Conservation (phyloP, 192 early-diverging fungal genomes). For the Coemansia interrupta region DNA sequence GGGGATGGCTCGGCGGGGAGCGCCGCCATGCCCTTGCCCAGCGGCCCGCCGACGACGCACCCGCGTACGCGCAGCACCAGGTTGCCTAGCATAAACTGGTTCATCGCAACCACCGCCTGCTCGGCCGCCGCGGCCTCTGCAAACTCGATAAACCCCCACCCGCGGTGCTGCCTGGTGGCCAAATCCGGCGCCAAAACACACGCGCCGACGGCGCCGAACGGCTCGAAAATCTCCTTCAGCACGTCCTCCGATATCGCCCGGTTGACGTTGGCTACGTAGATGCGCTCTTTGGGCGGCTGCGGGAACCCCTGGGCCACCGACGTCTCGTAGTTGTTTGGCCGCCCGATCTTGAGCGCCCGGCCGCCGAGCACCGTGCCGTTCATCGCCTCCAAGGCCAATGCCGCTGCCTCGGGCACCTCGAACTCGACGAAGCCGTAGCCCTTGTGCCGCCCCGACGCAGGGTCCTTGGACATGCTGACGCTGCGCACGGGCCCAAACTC, state of each 20-base stretch:
- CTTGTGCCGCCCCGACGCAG: conserved; percentile 72
- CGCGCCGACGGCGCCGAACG: conserved; percentile 73
- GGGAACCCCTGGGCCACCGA: conserved; percentile 61
- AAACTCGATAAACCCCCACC: conserved; percentile 86
- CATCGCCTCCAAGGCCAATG: conserved; percentile 75
- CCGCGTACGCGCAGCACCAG: conserved; percentile 62
- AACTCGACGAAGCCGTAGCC: conserved; percentile 88
- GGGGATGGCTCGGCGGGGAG: conserved; percentile 23
- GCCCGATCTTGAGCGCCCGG: conserved; percentile 72
- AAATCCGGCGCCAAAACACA: conserved; percentile 71
- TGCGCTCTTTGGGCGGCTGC: conserved; percentile 59
- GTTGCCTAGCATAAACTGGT: conserved; percentile 75
- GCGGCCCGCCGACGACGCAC: conserved; percentile 72
- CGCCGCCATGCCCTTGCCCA: conserved; percentile 76
- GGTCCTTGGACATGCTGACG: conserved; percentile 78
- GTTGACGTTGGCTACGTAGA: conserved; percentile 85
- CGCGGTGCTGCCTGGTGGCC: conserved; percentile 66
- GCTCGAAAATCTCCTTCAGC: conserved; percentile 73
- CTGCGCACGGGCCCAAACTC: conserved; percentile 76
- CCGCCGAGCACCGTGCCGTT: conserved; percentile 81
- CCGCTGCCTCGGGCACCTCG: conserved; percentile 79
- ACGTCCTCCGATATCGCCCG: conserved; percentile 70
- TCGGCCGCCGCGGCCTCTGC: conserved; percentile 57
- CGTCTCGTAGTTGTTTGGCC: conserved; percentile 78
- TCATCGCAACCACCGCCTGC: conserved; percentile 65